Base-by-base conservation (phyloP, 495 filamentous ascomycete genomes). In the Aspergillus baeticus region DNA sequence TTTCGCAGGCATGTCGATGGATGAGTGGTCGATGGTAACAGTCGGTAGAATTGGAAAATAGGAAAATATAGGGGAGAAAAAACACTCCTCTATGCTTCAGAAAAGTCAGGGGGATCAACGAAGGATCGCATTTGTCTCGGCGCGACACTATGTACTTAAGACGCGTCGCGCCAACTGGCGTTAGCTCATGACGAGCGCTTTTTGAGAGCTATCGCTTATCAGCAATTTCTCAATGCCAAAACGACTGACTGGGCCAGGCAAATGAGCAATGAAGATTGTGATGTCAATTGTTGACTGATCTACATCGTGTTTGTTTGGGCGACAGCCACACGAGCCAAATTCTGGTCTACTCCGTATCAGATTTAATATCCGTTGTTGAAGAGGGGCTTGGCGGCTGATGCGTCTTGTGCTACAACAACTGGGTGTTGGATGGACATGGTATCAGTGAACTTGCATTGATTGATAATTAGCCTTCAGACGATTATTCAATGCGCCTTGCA, bases 401-500 rank as follows among this genome's bases (percentile, higher is more conserved):
- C 26, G 26, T 8, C 26, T 29, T 29, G 3, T 29, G 4, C 26
- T 29, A 37, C 35, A 3, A 15, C 35, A 6, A 35, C 13, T 14
- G 13, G 5, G 35, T 3, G n/a, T 15, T 37, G 10, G 35, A 15
- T 13, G 4, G 11, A 5, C 13, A 13, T 37, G 4, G 10, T 6
- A 15, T 5, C 17, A 4, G 15, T 15, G n/a, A 26, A 41, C 22
- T 15, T 48, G 23, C 13, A 17, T 51, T n/a, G 6, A 10, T 41
- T 15, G 10, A 15, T 23, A 1, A 55, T 38, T 4, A 29, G 10
- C 21, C 31, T 38, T 15, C 18, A 29, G 31, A 29, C 17, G 39
- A 3, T n/a, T 29, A 72, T 60, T 80, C 75, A 44, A 83, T 67
- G 34, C 71, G 60, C 50, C 65, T 55, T 3, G 76, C 76, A 45